These are phyloP conservation scores for Spizellomyces punctatus DNA, from an alignment of 192 early-diverging fungal genomes.

Conservation along the genomic window DNA sequence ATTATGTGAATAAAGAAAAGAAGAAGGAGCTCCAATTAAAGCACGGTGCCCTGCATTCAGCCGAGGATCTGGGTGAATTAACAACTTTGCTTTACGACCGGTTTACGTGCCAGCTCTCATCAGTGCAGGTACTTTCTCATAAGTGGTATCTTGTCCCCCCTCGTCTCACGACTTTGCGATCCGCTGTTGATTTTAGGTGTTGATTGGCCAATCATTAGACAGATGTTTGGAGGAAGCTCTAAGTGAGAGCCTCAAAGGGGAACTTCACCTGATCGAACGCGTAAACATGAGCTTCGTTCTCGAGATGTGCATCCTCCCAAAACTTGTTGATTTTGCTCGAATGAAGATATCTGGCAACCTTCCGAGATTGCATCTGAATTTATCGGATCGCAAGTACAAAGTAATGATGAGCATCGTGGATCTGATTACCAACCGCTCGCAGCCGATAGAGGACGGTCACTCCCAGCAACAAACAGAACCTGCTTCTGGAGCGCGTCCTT, in stretches of 20 bases:
- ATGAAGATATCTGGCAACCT: conserved; percentile 79
- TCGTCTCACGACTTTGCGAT: too few species aligned
- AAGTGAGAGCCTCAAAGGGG: conserved; percentile 52
- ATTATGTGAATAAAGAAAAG: conserved; percentile 71
- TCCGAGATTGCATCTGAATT: conserved; percentile 82
- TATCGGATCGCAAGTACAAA: conserved; percentile 94
- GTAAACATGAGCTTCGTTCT: conserved; percentile 83
- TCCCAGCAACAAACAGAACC: not conserved
- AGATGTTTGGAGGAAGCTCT: conserved; percentile 71
- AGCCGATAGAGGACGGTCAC: not conserved
- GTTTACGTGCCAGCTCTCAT: conserved; percentile 78
- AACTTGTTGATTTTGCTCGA: conserved; percentile 71
- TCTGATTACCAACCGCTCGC: conserved; percentile 43
- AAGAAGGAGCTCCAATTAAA: conserved; percentile 72
- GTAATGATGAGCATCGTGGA: conserved; percentile 82
- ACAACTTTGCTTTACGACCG: conserved; percentile 87
- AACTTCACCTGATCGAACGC: conserved; percentile 83
- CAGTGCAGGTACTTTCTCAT: conserved; percentile 65
- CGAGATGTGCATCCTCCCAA: conserved; percentile 82
- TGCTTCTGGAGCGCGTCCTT: not conserved
- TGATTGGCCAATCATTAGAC: conserved; percentile 76
- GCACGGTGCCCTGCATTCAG: conserved; percentile 59
- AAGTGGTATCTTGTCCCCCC: too few species aligned
- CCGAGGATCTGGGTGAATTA: conserved; percentile 72
- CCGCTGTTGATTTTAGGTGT: conserved; percentile 37